These are phyloP conservation scores for Ceratobasidium theobromae DNA, from an alignment of 1,284 basidiomycete species.

Conservation along the genomic window DNA sequence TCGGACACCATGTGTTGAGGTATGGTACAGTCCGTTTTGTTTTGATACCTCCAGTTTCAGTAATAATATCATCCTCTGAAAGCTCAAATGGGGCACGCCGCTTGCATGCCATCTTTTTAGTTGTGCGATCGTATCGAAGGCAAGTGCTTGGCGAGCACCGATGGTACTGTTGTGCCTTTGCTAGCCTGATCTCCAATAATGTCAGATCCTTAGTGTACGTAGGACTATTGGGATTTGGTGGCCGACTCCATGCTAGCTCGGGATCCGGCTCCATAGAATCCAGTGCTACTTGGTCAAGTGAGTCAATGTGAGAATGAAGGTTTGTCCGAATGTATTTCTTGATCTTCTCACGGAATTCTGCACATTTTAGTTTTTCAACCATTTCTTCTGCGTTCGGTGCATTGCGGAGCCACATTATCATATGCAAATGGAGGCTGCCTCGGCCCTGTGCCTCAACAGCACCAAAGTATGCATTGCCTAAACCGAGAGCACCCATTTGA, in stretches of 20 bases:
- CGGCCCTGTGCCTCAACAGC: slow-evolving; percentile 42
- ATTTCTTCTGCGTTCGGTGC: slow-evolving; percentile 21
- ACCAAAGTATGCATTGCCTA: slow-evolving; percentile 41
- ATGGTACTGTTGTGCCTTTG: slow-evolving; percentile 30
- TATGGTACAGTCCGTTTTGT: slow-evolving; percentile 37
- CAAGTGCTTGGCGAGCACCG: slow-evolving; percentile 40
- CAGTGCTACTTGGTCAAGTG: slow-evolving; percentile 30
- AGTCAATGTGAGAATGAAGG: slow-evolving; percentile 40
- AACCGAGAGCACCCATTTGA: slow-evolving; percentile 38
- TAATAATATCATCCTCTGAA: slow-evolving; percentile 38
- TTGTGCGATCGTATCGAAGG: slow-evolving; percentile 36
- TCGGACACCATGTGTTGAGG: slow-evolving; percentile 43
- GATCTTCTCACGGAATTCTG: slow-evolving; percentile 10
- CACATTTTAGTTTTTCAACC: not conserved
- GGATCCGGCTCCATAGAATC: too few relatives aligned
- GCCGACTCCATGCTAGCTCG: too few relatives aligned
- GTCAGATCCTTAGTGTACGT: too few relatives aligned
- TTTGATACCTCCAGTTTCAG: not conserved
- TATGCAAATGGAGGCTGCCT: slow-evolving; percentile 42
- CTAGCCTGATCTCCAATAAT: slow-evolving; percentile 35
- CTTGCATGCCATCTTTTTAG: slow-evolving; percentile 43
- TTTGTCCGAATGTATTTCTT: slow-evolving; percentile 33
- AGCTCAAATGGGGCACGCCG: slow-evolving; percentile 43
- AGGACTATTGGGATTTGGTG: too few relatives aligned
- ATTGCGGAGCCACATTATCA: slow-evolving; percentile 39